Base-by-base conservation (phyloP, 257 asterid genomes). In the Scutellaria barbata region DNA sequence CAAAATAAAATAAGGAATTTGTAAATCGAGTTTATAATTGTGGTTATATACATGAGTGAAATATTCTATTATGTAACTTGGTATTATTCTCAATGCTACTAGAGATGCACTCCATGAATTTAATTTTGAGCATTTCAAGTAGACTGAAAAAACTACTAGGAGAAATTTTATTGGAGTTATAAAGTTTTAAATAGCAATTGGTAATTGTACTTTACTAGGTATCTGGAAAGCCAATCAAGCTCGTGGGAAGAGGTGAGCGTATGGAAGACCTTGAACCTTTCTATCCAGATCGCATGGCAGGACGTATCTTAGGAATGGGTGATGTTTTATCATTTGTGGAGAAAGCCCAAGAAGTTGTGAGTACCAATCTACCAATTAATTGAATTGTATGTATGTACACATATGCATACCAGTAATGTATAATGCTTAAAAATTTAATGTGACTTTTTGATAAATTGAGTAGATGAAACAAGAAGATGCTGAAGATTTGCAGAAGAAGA, bases 201-300 rank as follows among this genome's bases (percentile, higher is more conserved):
- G 40, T 54, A 55, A 30, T 63, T 72, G 63, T 65, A 42, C 58
- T 17, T 73, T 72, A 58, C 35, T 85, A 93, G 97, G 97, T 94
- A 69, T 94, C 99, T 7, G 99, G 99, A 72, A 91, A 91, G 89
- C 99, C 99, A 74, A 89, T 94, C 79, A 94, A 94, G 87, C 96
- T 94, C 18, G 99, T 94, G n/a, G 99, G 99, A 81, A 84, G 99
- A 77, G 99, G 99, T 57, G 99, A 91, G 79, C 92, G 90, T 37
- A 86, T 94, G 96, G 99, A 94, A 82, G 99, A 94, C 82, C 99
- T 94, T 50, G 99, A 94, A 81, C 99, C 97, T 71, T 94, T 94
- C 83, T 94, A 94, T 68, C 99, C 99, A 55, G 96, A 94, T 75
- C 95, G 99, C 45, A 94, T 94, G 99, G 96, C 99, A 0, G 96